phyloP scores from a whole-genome alignment of 129 eudicot species.

The Artemisia argyi region DNA sequence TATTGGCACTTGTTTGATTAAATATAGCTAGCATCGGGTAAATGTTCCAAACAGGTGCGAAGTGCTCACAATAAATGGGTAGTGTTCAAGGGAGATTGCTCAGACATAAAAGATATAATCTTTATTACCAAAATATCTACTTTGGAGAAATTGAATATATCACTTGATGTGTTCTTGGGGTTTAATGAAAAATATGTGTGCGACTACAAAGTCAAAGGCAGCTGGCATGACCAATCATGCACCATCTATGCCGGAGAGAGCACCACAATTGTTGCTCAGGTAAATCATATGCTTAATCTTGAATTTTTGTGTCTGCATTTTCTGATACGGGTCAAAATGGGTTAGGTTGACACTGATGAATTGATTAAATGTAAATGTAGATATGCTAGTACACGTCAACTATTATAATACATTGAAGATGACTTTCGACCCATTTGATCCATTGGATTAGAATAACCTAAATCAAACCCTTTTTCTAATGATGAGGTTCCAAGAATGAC shows the following conservation, averaged over 20 bases:
- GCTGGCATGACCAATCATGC: slow-evolving; percentile 42
- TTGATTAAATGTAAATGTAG: no score
- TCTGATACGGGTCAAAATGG: not conserved
- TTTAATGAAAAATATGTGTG: slow-evolving; percentile 27
- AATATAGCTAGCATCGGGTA: not conserved
- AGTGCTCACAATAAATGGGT: slow-evolving; percentile 40
- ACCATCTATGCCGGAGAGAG: slow-evolving; percentile 30
- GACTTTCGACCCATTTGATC: not conserved
- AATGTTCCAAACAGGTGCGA: slow-evolving; percentile 14
- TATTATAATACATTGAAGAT: no score
- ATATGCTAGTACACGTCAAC: no score
- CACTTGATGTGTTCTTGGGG: slow-evolving; percentile 34
- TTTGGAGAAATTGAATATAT: slow-evolving; percentile 26
- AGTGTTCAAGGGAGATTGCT: slow-evolving; percentile 39
- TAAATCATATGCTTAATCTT: not conserved
- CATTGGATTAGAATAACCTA: not conserved
- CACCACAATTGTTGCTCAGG: slow-evolving; percentile 37
- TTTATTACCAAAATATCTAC: slow-evolving; percentile 29
- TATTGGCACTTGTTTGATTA: no score
- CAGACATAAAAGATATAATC: slow-evolving; percentile 28
- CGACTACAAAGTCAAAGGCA: slow-evolving; percentile 39
- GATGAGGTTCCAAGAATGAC: no score
- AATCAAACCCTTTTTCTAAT: no score
- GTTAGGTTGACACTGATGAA: not conserved
- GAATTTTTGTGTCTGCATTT: no score